Conservation (phyloP, 1,284 basidiomycete species). For the Cryptococcus neoformans region DNA sequence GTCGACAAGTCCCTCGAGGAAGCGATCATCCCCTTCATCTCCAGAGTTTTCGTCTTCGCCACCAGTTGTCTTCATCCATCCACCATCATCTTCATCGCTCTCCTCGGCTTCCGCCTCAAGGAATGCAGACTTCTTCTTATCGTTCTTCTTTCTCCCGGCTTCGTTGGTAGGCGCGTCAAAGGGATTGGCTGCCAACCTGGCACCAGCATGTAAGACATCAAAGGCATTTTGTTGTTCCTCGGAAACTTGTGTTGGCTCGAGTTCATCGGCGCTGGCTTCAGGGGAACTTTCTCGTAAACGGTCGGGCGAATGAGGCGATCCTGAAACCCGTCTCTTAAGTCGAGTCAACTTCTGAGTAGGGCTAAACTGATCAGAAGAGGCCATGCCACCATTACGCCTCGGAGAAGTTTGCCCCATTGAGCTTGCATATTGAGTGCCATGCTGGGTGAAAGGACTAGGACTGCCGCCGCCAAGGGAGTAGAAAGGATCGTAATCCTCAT, state of each 20-base stretch:
- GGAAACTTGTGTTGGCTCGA: not conserved
- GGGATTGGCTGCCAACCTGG: not conserved
- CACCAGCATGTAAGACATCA: not conserved
- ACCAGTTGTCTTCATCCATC: constrained; percentile 7
- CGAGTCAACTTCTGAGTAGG: too few relatives aligned
- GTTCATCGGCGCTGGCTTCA: not conserved
- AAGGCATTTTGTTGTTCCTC: not conserved
- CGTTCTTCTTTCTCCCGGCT: constrained; percentile 13
- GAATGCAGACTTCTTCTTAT: not conserved
- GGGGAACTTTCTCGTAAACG: constrained; percentile 6
- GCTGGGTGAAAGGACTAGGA: too few relatives aligned
- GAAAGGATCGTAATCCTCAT: too few relatives aligned
- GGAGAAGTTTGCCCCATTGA: too few relatives aligned
- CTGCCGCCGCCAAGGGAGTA: too few relatives aligned
- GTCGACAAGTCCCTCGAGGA: constrained; percentile 35
- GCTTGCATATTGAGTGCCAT: too few relatives aligned
- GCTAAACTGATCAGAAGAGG: too few relatives aligned
- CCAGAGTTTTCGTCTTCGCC: constrained; percentile 33
- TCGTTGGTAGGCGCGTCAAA: constrained; percentile 44
- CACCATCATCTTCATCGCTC: constrained; percentile 29
- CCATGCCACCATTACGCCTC: too few relatives aligned
- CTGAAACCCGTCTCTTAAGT: too few relatives aligned
- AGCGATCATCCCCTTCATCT: constrained; percentile 29
- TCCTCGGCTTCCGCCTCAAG: constrained; percentile 26
- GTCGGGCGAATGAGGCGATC: not conserved